Evolutionary conservation across 805 yeast genomes (phyloP), one percentile per base, ranked within the genome.

Genomic region (Metschnikowia koreensis): DNA sequence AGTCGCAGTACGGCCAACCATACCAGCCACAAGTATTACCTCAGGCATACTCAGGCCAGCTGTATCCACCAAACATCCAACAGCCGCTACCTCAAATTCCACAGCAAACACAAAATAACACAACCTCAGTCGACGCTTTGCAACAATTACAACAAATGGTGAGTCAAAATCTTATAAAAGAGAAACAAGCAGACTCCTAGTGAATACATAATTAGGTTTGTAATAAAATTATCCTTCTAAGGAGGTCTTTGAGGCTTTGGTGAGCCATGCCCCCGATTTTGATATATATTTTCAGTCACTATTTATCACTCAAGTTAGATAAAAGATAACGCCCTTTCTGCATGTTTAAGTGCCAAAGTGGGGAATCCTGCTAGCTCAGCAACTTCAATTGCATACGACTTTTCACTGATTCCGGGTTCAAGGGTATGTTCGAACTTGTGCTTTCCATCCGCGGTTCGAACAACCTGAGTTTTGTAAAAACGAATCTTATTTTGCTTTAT

Each of bases 331-430:
- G 74, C 73, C 15, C 64, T 56, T 33, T 61, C 57, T 1, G 96
- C 96, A 38, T 75, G 68, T 0, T 67, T 54, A 15, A 89, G 60
- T 1, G 90, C 89, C 3, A 66, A 64, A 7, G 56, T 56, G 0
- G 97, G 96, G 56, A 89, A 86, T 0, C 96, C 96, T 0, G 96
- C 96, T 61, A 83, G 68, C 60, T 79, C 75, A 0, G 96, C 96
- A 10, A 89, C 86, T 48, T 81, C 82, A 11, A 89, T 66, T 1
- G 96, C 97, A 64, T 86, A 87, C 0, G 96, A 87, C 54, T 83
- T 79, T 8, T 75, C 75, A 60, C 90, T 81, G n/a, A 90, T 79
- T 0, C 97, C 97, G 0, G 76, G 76, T 46, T 67, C 71, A 34
- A 89, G 68, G 41, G 71, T 69, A 66, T 88, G 90, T 67, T 88